phyloP scores from a whole-genome alignment of 169 alveolate genomes.

The Plasmodium gonderi region DNA sequence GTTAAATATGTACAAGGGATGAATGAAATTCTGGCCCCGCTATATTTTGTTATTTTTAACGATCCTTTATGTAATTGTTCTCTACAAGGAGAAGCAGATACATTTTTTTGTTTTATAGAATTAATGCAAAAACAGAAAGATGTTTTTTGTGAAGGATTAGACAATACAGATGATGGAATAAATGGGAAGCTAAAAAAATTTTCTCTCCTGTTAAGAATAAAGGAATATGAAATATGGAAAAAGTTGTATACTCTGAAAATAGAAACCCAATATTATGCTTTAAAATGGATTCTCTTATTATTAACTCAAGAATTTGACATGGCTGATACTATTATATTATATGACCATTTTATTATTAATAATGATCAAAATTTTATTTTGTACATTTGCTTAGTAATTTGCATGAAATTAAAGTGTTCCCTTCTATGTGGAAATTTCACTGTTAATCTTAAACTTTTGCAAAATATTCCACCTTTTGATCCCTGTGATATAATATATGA shows the following conservation, averaged over 20 bases:
- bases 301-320: conserved; percentile 81
- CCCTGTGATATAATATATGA: conserved; percentile 68
- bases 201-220: conserved; percentile 62
- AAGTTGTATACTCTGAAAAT: conserved; percentile 65
- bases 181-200: conserved; percentile 74
- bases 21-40: conserved; percentile 90
- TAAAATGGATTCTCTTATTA: conserved; percentile 83
- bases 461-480: conserved; percentile 75
- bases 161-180: conserved; percentile 81
- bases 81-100: conserved; percentile 88
- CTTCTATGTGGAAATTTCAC: conserved; percentile 69
- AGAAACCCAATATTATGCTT: conserved; percentile 78
- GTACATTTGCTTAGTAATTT: conserved; percentile 67
- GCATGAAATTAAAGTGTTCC: conserved; percentile 45
- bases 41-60: conserved; percentile 82
- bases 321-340: conserved; percentile 70
- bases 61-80: conserved; percentile 78
- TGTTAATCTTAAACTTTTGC: conserved; percentile 69
- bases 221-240: conserved; percentile 71
- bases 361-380: conserved; percentile 70
- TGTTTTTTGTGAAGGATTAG: conserved; percentile 79
- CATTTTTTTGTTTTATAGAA: conserved; percentile 88
- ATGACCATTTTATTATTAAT: conserved; percentile 73
- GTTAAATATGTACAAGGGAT: conserved; percentile 91
- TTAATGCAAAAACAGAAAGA: conserved; percentile 89